phyloP scores from a whole-genome alignment of 2,329 filamentous ascomycete genomes.

The Tympanopsis confertula region DNA sequence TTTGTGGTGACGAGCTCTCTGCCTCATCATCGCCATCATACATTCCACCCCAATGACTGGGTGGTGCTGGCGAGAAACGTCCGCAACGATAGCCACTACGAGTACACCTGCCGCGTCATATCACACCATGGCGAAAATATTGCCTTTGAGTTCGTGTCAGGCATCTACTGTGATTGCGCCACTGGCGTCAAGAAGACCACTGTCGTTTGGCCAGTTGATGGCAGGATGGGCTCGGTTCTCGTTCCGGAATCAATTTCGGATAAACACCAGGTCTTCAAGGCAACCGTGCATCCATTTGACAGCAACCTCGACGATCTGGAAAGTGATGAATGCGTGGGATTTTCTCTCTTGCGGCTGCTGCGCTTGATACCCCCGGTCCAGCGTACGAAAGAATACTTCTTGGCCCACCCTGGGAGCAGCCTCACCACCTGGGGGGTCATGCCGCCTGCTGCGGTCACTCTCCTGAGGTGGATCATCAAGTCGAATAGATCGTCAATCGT shows the following conservation, averaged over 20 bases:
- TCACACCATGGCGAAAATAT: background rate
- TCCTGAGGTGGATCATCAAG: slow-evolving; percentile 79
- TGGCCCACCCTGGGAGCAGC: slow-evolving; percentile 19
- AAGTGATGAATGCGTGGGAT: slow-evolving; percentile 28
- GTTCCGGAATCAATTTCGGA: background rate
- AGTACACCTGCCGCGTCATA: background rate
- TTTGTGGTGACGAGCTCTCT: background rate
- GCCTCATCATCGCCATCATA: too few relatives aligned
- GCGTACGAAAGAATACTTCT: slow-evolving; percentile 39
- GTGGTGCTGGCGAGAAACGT: too few relatives aligned
- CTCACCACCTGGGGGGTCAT: slow-evolving; percentile 41
- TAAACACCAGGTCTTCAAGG: slow-evolving; percentile 9
- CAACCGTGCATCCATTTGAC: slow-evolving; percentile 28
- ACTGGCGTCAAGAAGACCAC: background rate
- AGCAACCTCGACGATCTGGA: slow-evolving; percentile 44
- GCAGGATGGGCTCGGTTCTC: background rate
- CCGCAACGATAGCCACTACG: too few relatives aligned
- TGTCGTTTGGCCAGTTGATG: background rate
- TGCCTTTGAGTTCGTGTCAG: background rate
- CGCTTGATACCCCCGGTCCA: slow-evolving; percentile 48
- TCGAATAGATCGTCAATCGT: slow-evolving; percentile 82
- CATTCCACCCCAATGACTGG: too few relatives aligned
- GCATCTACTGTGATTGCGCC: too few relatives aligned
- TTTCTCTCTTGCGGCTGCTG: slow-evolving; percentile 37
- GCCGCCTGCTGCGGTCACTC: slow-evolving; percentile 49